Evolutionary conservation across 768 basidiomycete species (phyloP), one percentile per base, ranked within the genome.

Genomic region (Candolleomyces eurysporus): DNA sequence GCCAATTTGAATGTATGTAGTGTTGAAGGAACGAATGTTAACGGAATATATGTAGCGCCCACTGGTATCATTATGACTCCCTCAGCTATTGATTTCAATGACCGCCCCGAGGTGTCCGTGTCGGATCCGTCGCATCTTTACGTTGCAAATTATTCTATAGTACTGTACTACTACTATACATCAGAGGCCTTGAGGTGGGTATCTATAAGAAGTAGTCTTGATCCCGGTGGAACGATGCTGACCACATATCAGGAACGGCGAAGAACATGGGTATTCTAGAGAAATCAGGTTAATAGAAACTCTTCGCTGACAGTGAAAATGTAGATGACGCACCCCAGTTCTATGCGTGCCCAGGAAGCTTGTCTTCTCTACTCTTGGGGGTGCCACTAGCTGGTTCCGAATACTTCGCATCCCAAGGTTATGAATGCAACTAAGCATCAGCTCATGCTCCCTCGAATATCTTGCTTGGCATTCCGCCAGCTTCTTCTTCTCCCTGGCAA

Each of bases 341-440:
- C 92, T 81, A 68, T 91, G 87, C 58, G 84, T 80, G 31, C 82
- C 84, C 11, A 93, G 74, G 88, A 91, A 95, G 61, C 88, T 86
- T 5, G 78, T 80, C 21, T 89, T 84, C 48, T 82, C 79, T 42
- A 78, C 74, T 57, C 79, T 79, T 59, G 73, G 75, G 32, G 77
- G 73, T 59, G 77, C 77, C 22, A 80, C 78, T 10, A 92, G 74
- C 66, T 90, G 89, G 46, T 82, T 80, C 60, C 90, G 82, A 46
- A 83, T 75, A 19, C 78, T 83, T 56, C 80, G 78, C 81, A 90
- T 86, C 11, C 92, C 90, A 48, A 85, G 75, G 45, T 78, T 79
- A 70, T 94, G 92, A 62, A 94, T 79, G 5, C 86, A 84, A 59
- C 88, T 83, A 21, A 93, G 75, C 87, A 97, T 90, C 60, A 93